Conservation (phyloP, 768 basidiomycete species). For the Neoboletus subvelutipes region DNA sequence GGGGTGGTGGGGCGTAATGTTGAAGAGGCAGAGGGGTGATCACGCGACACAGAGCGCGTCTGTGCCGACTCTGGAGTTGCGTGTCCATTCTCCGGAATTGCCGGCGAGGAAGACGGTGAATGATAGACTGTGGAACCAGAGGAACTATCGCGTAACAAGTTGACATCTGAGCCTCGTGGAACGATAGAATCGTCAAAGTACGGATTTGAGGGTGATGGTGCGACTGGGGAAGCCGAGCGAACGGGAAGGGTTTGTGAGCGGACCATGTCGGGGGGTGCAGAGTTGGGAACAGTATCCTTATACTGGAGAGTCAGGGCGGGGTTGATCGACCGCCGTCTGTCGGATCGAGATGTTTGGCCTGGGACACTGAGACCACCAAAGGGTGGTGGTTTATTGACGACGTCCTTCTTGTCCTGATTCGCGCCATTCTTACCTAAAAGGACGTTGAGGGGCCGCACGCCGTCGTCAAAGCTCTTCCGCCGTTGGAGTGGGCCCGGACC, state of each 20-base stretch:
- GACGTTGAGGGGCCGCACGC: constrained; percentile 40
- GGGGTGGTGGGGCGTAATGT: constrained; percentile 15
- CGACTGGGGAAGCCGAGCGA: constrained; percentile 26
- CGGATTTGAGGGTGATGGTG: constrained; percentile 17
- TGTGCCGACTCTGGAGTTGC: constrained; percentile 42
- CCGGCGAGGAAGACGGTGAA: constrained; percentile 41
- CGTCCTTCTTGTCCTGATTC: constrained; percentile 14
- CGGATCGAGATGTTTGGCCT: constrained; percentile 36
- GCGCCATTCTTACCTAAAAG: constrained; percentile 25
- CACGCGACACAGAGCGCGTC: constrained; percentile 38
- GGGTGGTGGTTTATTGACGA: constrained; percentile 7
- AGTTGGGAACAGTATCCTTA: constrained; percentile 10
- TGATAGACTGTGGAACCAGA: constrained; percentile 32
- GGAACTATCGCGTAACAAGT: constrained; percentile 27
- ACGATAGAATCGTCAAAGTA: constrained; percentile 18
- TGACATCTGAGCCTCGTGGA: constrained; percentile 25
- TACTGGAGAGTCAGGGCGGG: constrained; percentile 43
- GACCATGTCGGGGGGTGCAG: constrained; percentile 26
- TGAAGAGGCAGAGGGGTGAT: constrained; percentile 7
- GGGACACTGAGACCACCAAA: constrained; percentile 28
- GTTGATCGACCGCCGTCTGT: constrained; percentile 55
- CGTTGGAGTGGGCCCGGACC: constrained; percentile 16
- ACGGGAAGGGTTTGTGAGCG: constrained; percentile 32
- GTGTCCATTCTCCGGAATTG: constrained; percentile 32
- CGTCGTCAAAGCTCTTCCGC: constrained; percentile 47